Percentiles rank a stretch among this genome's conserved stretches.
Evolutionary conservation across 164 flowering plant genomes (phyloP).

Genomic region (Sedum album): DNA sequence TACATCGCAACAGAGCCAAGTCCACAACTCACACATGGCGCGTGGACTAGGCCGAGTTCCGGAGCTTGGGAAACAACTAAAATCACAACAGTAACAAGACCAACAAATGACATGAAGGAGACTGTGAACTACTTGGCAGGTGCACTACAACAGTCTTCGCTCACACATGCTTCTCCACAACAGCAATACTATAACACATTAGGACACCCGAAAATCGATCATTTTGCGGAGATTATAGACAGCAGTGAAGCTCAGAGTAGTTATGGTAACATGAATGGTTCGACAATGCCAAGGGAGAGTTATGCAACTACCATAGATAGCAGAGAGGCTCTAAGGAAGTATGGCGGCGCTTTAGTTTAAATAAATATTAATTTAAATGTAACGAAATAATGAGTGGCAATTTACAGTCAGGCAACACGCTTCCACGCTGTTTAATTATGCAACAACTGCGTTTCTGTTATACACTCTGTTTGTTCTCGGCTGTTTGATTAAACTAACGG

Average conservation of each 20-base stretch:
- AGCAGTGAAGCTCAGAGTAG: conserved; percentile 20
- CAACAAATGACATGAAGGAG: conserved; percentile 18
- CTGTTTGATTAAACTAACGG: no score
- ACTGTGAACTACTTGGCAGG: conserved; percentile 16
- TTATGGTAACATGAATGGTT: conserved; percentile 10
- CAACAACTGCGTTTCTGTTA: no score
- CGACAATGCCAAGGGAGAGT: background rate
- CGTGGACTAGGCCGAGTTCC: background rate
- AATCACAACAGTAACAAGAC: conserved; percentile 11
- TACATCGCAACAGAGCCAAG: background rate
- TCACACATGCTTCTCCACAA: background rate
- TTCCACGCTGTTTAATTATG: no score
- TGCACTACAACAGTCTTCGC: conserved; percentile 7
- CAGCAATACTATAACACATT: background rate
- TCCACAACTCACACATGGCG: background rate
- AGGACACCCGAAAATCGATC: background rate
- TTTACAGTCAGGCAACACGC: no score
- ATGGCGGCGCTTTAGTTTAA: conserved; percentile 13
- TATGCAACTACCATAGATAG: conserved; percentile 17
- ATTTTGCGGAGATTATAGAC: conserved; percentile 14
- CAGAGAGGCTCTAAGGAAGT: conserved; percentile 14
- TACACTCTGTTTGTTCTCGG: no score
- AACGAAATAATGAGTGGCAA: no score
- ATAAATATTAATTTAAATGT: background rate
- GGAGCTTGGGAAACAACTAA: conserved; percentile 20